A percentile compares a stretch with the other conserved stretches of the same genome.
Evolutionary conservation across 495 filamentous ascomycete genomes (phyloP).

Genomic region (Talaromyces liani): DNA sequence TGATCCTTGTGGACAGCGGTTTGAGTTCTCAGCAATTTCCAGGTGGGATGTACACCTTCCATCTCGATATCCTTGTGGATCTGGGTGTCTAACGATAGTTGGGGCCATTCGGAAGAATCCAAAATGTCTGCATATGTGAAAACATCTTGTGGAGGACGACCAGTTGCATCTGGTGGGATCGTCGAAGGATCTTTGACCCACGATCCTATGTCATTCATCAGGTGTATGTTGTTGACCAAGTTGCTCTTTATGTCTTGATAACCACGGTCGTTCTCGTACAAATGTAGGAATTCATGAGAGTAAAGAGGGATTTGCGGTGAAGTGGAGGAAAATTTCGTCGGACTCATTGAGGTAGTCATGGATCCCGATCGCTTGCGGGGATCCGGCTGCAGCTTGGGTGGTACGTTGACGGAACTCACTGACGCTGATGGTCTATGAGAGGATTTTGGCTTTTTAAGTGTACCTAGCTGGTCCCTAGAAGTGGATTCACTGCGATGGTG

Average conservation of each 20-base stretch:
- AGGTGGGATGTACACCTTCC: slow-evolving; percentile 46
- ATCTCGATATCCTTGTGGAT: slow-evolving; percentile 35
- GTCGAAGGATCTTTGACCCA: slow-evolving; percentile 65
- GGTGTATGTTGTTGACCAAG: slow-evolving; percentile 57
- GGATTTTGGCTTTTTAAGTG: slow-evolving; percentile 67
- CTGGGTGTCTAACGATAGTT: slow-evolving; percentile 38
- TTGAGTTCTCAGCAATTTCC: slow-evolving; percentile 65
- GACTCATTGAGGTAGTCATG: slow-evolving; percentile 36
- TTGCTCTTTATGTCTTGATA: slow-evolving; percentile 46
- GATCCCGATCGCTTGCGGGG: slow-evolving; percentile 48
- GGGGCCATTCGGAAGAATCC: slow-evolving; percentile 46
- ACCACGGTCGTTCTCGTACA: slow-evolving; percentile 54
- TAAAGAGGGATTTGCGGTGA: slow-evolving; percentile 41
- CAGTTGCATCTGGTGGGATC: slow-evolving; percentile 32
- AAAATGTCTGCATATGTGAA: slow-evolving; percentile 47
- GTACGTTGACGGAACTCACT: slow-evolving; percentile 47
- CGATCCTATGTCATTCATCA: slow-evolving; percentile 57
- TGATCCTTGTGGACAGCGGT: slow-evolving; percentile 52
- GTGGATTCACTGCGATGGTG: slow-evolving; percentile 39
- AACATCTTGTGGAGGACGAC: slow-evolving; percentile 34
- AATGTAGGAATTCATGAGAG: slow-evolving; percentile 61
- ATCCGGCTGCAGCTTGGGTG: slow-evolving; percentile 26
- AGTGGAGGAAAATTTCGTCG: slow-evolving; percentile 42
- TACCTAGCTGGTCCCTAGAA: slow-evolving; percentile 47
- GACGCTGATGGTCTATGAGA: slow-evolving; percentile 67